phyloP scores from a whole-genome alignment of 768 basidiomycete species.

The Rossbeevera mucosa region DNA sequence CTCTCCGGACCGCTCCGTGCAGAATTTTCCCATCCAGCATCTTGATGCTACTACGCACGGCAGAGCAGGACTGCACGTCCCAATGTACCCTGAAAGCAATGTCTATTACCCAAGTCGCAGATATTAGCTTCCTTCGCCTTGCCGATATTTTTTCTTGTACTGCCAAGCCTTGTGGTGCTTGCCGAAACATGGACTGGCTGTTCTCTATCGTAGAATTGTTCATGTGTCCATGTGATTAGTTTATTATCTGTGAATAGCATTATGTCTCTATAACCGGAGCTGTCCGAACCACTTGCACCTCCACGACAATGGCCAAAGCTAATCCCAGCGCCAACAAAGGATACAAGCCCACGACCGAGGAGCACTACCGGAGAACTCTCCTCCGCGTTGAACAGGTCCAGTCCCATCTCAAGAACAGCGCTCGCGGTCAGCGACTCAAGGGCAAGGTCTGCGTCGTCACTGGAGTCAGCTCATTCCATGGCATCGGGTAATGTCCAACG shows the following conservation, averaged over 20 bases:
- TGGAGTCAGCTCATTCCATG: constrained; percentile 80
- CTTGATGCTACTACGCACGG: constrained; percentile 4
- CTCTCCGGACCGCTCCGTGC: constrained; percentile 13
- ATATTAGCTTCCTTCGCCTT: constrained; percentile 7
- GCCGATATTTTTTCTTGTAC: constrained; percentile 6
- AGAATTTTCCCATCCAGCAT: constrained; percentile 9
- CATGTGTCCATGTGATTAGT: constrained; percentile 4
- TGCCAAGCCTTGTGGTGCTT: constrained; percentile 9
- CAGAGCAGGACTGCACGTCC: constrained; percentile 11
- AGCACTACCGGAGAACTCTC: constrained; percentile 56
- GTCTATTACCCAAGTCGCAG: constrained; percentile 11
- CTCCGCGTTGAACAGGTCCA: constrained; percentile 65
- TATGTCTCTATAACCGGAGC: too few relatives aligned
- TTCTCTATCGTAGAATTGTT: background rate
- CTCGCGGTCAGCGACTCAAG: constrained; percentile 54
- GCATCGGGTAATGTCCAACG: constrained; percentile 65
- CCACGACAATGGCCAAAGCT: constrained; percentile 14
- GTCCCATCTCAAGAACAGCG: constrained; percentile 53
- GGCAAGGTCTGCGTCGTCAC: constrained; percentile 86
- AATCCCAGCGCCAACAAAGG: constrained; percentile 6
- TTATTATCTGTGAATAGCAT: constrained; percentile 5
- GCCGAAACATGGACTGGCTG: constrained; percentile 9
- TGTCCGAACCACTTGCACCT: background rate
- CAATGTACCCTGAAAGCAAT: constrained; percentile 11
- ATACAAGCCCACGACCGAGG: constrained; percentile 33